Percentiles rank a stretch among this genome's conserved stretches.
Conservation (phyloP, 768 basidiomycete species). For the Crucibulum laeve region DNA sequence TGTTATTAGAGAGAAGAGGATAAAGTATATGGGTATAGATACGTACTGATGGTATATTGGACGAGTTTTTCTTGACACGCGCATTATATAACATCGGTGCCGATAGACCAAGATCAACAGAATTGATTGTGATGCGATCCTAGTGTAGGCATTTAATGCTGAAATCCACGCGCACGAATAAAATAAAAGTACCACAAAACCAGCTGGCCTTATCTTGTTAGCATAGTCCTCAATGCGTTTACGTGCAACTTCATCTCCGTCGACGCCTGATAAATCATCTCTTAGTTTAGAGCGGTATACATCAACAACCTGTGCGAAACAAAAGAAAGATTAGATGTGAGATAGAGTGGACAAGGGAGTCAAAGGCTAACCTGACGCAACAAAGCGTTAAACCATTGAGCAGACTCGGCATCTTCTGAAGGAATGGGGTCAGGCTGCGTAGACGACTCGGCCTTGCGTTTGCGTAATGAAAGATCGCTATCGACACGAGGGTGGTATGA, state of each 20-base stretch:
- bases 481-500: constrained; percentile 59
- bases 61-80: constrained; percentile 36
- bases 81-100: constrained; percentile 79
- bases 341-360: constrained; percentile 3
- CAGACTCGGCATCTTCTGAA: constrained; percentile 53
- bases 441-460: constrained; percentile 22
- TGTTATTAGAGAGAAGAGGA: background rate
- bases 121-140: constrained; percentile 86
- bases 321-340: constrained; percentile 4
- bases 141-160: constrained; percentile 20
- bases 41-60: constrained; percentile 9
- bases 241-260: constrained; percentile 83
- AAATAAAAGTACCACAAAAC: constrained; percentile 53
- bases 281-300: constrained; percentile 77
- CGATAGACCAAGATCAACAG: constrained; percentile 75
- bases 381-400: constrained; percentile 89
- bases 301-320: constrained; percentile 48
- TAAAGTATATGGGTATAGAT: background rate
- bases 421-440: constrained; percentile 16
- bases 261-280: constrained; percentile 59
- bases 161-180: constrained; percentile 1
- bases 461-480: constrained; percentile 37
- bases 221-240: constrained; percentile 75
- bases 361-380: constrained; percentile 77
- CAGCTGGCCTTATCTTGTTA: constrained; percentile 69